phyloP scores from a whole-genome alignment of 2,329 filamentous ascomycete species.

The Plectosphaerella cucumerina region DNA sequence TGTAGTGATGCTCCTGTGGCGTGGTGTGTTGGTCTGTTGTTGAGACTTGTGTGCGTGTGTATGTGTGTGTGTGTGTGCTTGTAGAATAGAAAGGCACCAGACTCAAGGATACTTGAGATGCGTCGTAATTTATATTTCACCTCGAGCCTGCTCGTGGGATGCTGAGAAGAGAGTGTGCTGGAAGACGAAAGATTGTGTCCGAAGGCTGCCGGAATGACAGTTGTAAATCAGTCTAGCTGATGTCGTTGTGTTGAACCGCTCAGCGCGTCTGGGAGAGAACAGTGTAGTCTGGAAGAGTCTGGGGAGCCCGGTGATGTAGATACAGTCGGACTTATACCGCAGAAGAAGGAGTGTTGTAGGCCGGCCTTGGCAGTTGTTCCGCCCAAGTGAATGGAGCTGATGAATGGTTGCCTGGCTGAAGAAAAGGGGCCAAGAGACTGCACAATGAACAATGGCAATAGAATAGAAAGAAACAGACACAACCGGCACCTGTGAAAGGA shows the following conservation, averaged over 20 bases:
- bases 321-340: not conserved
- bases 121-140: not conserved
- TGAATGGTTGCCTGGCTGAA: not conserved
- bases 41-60: not conserved
- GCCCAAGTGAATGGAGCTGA: constrained; percentile 1
- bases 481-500: too few species aligned
- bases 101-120: not conserved
- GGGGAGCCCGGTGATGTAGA: not conserved
- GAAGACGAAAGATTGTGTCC: not conserved
- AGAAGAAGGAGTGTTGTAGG: not conserved
- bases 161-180: not conserved
- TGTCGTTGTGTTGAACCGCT: too few species aligned
- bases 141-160: constrained; percentile 4
- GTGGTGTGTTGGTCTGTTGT: not conserved
- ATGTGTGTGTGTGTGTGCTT: not conserved
- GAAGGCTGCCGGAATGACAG: too few species aligned
- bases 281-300: not conserved
- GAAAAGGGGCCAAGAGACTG: too few species aligned
- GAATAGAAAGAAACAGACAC: too few species aligned
- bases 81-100: constrained; percentile 2
- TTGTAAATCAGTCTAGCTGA: too few species aligned
- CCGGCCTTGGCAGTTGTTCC: too few species aligned
- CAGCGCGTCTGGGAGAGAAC: not conserved
- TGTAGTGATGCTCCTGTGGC: constrained; percentile 12
- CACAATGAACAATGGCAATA: too few species aligned